phyloP scores from a whole-genome alignment of 345 rosid genomes.

The Euphorbia lathyris region DNA sequence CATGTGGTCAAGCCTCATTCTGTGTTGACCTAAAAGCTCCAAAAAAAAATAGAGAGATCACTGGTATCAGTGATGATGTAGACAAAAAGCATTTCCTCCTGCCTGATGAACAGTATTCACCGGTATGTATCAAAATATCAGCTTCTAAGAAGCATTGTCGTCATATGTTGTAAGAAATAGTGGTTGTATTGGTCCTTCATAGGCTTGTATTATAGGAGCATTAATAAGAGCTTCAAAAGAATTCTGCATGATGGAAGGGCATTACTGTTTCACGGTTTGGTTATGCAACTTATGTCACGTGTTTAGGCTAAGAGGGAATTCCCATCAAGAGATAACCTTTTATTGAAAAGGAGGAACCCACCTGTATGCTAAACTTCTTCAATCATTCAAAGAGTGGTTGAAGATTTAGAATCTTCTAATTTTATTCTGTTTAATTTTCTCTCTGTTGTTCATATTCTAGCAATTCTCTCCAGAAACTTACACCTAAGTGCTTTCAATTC shows the following conservation, averaged over 20 bases:
- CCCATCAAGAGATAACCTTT: not conserved
- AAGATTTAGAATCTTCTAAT: not conserved
- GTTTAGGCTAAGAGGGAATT: not conserved
- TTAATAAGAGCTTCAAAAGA: not conserved
- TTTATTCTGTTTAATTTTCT: not conserved
- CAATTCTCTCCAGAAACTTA: not conserved
- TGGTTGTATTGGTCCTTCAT: not conserved
- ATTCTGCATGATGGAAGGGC: not conserved
- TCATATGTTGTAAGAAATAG: not conserved
- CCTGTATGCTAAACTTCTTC: not conserved
- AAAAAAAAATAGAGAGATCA: not conserved
- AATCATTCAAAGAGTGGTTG: not conserved
- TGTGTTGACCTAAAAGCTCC: slow-evolving; percentile 1
- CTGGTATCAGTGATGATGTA: not conserved
- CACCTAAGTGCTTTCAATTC: not conserved
- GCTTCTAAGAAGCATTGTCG: too few relatives aligned
- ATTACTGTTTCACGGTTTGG: not conserved
- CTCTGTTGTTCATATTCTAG: not conserved
- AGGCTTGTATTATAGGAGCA: not conserved
- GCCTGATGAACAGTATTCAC: not conserved
- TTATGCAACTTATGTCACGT: not conserved
- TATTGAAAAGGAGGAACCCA: not conserved
- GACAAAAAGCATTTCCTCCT: not conserved
- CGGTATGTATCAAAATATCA: not conserved
- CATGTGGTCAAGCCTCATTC: not conserved